A percentile compares a stretch with the other conserved stretches of the same genome.
phyloP scores from a whole-genome alignment of 371 early-diverging fungal species.

The Actinomucor elegans region DNA sequence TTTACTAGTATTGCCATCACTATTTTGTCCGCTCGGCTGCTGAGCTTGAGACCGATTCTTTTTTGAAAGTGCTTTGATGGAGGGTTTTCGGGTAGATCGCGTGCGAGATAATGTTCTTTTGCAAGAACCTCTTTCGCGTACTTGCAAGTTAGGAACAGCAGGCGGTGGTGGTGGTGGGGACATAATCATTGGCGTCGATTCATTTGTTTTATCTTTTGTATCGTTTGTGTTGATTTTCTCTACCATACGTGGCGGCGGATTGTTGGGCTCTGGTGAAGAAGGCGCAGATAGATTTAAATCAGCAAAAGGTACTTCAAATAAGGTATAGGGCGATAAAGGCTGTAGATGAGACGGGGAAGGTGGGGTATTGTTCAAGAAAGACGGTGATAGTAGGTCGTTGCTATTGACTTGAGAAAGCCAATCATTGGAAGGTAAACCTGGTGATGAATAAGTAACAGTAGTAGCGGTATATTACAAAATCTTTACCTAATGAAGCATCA shows the following conservation, averaged over 20 bases:
- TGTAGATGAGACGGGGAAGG: conserved; percentile 38
- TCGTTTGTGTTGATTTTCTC: conserved; percentile 7
- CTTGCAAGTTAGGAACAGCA: background rate
- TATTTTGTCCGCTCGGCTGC: background rate
- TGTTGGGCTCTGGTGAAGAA: conserved; percentile 34
- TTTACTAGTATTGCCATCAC: background rate
- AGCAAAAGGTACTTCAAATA: conserved; percentile 45
- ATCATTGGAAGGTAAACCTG: conserved; percentile 23
- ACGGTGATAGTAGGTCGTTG: conserved; percentile 17
- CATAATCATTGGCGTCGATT: too few species aligned
- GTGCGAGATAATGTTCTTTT: conserved; percentile 38
- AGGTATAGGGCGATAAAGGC: conserved; percentile 34
- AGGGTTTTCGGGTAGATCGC: conserved; percentile 35
- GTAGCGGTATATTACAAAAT: background rate
- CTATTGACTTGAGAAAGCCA: conserved; percentile 19
- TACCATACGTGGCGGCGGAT: background rate
- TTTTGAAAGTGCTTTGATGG: conserved; percentile 22
- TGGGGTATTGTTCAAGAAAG: conserved; percentile 25
- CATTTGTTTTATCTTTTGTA: background rate
- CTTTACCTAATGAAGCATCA: conserved; percentile 15
- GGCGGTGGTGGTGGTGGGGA: conserved; percentile 15
- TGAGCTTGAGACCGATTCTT: conserved; percentile 22
- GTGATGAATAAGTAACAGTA: conserved; percentile 9
- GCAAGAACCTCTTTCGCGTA: conserved; percentile 14
- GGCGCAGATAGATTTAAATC: conserved; percentile 36